Evolutionary conservation across 2,329 filamentous ascomycete species (phyloP).

Genomic region (Fusarium mundagurra): DNA sequence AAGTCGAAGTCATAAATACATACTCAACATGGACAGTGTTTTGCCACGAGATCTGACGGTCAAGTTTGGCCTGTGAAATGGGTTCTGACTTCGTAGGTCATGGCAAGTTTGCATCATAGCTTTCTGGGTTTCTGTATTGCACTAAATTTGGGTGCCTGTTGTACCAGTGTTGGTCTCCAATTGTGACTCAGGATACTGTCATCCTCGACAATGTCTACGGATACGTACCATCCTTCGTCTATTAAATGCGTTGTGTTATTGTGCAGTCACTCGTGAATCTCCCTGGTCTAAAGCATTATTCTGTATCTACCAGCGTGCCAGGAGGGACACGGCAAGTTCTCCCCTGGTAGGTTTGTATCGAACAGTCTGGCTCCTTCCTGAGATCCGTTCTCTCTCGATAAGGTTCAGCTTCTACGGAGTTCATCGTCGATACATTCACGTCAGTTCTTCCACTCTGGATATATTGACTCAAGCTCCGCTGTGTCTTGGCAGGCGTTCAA

Average conservation of each 20-base stretch:
- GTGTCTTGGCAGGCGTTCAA: not conserved
- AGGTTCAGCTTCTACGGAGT: not conserved
- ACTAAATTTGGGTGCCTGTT: not conserved
- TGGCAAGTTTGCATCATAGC: not conserved
- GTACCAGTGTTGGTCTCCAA: not conserved
- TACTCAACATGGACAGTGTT: not conserved
- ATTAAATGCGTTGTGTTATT: not conserved
- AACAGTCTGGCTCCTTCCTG: not conserved
- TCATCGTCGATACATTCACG: not conserved
- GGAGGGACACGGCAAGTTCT: not conserved
- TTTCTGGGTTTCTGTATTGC: not conserved
- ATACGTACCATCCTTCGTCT: not conserved
- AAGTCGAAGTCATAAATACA: slow-evolving; percentile 1
- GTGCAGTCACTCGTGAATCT: not conserved
- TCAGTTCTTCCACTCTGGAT: not conserved
- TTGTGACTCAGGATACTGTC: not conserved
- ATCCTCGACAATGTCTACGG: not conserved
- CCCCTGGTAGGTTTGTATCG: not conserved
- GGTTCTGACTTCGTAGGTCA: not conserved
- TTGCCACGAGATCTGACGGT: slow-evolving; percentile 7
- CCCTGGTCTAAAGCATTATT: not conserved
- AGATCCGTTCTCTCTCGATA: not conserved
- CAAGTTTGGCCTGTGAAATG: not conserved
- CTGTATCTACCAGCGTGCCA: not conserved
- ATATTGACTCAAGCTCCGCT: not conserved